Evolutionary conservation across 768 basidiomycete genomes (phyloP).

Genomic region (Lactifluus volemus): DNA sequence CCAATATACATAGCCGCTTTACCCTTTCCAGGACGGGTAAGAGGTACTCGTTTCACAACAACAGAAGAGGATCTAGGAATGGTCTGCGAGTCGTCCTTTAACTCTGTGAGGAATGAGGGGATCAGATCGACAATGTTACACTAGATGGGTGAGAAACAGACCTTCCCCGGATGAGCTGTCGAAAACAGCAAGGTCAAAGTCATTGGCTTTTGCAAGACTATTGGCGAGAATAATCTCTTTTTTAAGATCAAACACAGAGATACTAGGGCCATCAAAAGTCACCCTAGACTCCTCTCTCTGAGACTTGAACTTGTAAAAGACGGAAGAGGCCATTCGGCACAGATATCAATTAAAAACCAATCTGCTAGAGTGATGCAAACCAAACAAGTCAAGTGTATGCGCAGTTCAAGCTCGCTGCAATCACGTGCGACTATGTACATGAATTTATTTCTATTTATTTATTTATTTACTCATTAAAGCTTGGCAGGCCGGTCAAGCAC

Average conservation of each 20-base stretch:
- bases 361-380: constrained; percentile 9
- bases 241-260: constrained; percentile 98
- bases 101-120: constrained; percentile 43
- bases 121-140: neutral
- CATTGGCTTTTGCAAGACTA: constrained; percentile 91
- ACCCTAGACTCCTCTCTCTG: constrained; percentile 91
- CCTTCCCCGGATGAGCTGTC: constrained; percentile 87
- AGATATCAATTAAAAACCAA: constrained; percentile 20
- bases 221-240: constrained; percentile 96
- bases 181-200: constrained; percentile 88
- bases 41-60: constrained; percentile 83
- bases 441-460: neutral
- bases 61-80: constrained; percentile 95
- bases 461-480: too few relatives aligned
- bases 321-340: constrained; percentile 72
- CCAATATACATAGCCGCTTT: constrained; percentile 70
- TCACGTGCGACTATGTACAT: neutral
- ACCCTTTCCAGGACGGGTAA: constrained; percentile 72
- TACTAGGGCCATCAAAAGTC: constrained; percentile 97
- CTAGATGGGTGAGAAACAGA: constrained; percentile 25
- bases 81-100: constrained; percentile 83
- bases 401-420: neutral
- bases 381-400: constrained; percentile 2
- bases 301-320: constrained; percentile 97
- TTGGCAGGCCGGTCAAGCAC: constrained; percentile 24